Percentiles rank a stretch among this genome's conserved stretches.
These are phyloP conservation scores for Sicyos edulis DNA, from an alignment of 306 rosid species.

Conservation along the genomic window DNA sequence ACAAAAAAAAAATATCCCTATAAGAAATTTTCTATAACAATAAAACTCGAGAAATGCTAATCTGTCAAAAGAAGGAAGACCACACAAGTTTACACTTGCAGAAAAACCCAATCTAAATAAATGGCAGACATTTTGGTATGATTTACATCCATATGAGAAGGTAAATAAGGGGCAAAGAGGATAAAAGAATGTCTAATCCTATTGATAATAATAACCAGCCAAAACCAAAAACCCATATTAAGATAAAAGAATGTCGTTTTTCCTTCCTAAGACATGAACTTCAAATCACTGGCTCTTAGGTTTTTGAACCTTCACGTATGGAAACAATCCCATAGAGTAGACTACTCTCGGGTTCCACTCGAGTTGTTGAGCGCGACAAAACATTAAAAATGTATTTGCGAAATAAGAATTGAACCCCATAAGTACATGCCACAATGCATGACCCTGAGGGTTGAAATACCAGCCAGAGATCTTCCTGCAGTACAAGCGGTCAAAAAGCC, in stretches of 20 bases:
- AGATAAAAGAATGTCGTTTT: conserved; percentile 17
- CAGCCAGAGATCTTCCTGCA: conserved; percentile 55
- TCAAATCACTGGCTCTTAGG: conserved; percentile 50
- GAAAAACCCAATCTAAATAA: conserved; percentile 17
- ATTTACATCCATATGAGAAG: conserved; percentile 21
- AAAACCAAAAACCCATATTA: conserved; percentile 15
- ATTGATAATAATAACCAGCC: neutral
- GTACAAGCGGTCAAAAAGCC: conserved; percentile 56
- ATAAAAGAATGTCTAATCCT: conserved; percentile 22
- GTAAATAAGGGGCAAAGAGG: neutral
- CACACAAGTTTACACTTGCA: conserved; percentile 18
- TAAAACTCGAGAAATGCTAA: neutral
- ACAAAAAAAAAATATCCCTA: too few relatives aligned
- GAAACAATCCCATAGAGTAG: conserved; percentile 51
- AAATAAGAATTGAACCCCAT: conserved; percentile 70
- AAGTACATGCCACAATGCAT: conserved; percentile 73
- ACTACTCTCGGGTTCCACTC: conserved; percentile 61
- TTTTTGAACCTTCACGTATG: conserved; percentile 65
- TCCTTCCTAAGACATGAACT: neutral
- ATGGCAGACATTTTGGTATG: conserved; percentile 14
- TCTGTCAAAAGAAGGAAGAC: neutral
- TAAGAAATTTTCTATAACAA: neutral
- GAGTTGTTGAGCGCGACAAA: conserved; percentile 74
- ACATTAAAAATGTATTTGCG: conserved; percentile 85
- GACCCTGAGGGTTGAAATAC: conserved; percentile 71